Conservation (phyloP, 805 yeast species). For the Teunomyces tritomae region DNA sequence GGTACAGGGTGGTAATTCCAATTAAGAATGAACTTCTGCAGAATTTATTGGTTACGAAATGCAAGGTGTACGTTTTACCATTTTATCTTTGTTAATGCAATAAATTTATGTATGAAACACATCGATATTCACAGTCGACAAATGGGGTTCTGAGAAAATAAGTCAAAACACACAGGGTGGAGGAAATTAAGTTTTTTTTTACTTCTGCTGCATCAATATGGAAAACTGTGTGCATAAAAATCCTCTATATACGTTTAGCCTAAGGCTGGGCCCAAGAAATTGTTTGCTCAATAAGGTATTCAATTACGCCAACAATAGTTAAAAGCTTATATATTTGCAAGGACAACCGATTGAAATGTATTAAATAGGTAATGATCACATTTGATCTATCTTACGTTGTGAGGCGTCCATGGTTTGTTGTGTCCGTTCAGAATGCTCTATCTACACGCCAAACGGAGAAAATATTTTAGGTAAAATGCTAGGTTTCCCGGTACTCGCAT, state of each 20-base stretch:
- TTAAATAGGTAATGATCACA: neutral
- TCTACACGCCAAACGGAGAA: neutral
- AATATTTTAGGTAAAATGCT: neutral
- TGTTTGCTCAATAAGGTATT: neutral
- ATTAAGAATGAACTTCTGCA: neutral
- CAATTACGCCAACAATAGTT: neutral
- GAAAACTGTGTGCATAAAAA: neutral
- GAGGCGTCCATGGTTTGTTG: neutral
- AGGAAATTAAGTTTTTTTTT: neutral
- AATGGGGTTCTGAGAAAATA: neutral
- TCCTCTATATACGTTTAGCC: neutral
- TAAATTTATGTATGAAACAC: conserved; percentile 2
- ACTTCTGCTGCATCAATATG: conserved; percentile 1
- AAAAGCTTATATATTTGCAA: neutral
- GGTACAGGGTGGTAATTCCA: neutral
- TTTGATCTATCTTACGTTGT: neutral
- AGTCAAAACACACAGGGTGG: conserved; percentile 2
- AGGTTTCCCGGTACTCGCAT: neutral
- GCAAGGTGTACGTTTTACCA: neutral
- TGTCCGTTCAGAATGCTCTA: neutral
- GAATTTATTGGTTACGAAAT: neutral
- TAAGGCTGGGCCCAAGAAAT: neutral
- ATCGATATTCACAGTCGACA: neutral
- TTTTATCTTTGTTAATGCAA: neutral
- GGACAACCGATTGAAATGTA: neutral